Percentiles rank a stretch among this genome's conserved stretches.
Evolutionary conservation across 768 basidiomycete genomes (phyloP).

Genomic region (Mycena polygramma): DNA sequence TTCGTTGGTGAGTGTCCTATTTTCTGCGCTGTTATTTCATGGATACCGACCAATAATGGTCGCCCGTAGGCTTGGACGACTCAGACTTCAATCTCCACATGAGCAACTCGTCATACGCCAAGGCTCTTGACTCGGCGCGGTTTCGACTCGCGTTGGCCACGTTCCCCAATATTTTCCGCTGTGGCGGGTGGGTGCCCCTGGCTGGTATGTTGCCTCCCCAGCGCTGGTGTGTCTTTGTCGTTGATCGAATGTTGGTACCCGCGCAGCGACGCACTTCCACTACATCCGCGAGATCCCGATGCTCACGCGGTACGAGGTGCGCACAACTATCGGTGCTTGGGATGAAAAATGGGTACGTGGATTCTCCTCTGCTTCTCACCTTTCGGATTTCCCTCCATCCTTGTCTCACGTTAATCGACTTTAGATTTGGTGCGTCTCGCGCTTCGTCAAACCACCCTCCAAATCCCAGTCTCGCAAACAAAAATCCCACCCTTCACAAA

Average conservation of each 20-base stretch:
- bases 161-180: slow-evolving; percentile 70
- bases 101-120: slow-evolving; percentile 86
- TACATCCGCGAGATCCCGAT: slow-evolving; percentile 67
- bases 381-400: no score
- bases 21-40: background rate
- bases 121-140: slow-evolving; percentile 67
- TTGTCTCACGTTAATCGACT: no score
- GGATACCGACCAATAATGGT: background rate
- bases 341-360: slow-evolving; percentile 68
- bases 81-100: slow-evolving; percentile 81
- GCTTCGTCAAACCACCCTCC: slow-evolving; percentile 70
- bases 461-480: slow-evolving; percentile 45
- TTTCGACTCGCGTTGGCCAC: slow-evolving; percentile 61
- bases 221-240: background rate
- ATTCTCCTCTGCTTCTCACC: no score
- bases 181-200: slow-evolving; percentile 74
- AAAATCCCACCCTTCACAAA: slow-evolving; percentile 5
- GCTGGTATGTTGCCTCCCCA: slow-evolving; percentile 51
- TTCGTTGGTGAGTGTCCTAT: slow-evolving; percentile 53
- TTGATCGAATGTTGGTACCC: background rate
- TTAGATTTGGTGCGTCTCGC: slow-evolving; percentile 72
- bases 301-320: slow-evolving; percentile 60
- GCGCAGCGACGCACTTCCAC: slow-evolving; percentile 58
- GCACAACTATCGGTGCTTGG: slow-evolving; percentile 61
- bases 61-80: slow-evolving; percentile 67